Conservation (phyloP, 169 alveolate genomes). For the Plasmodium blacklocki region DNA sequence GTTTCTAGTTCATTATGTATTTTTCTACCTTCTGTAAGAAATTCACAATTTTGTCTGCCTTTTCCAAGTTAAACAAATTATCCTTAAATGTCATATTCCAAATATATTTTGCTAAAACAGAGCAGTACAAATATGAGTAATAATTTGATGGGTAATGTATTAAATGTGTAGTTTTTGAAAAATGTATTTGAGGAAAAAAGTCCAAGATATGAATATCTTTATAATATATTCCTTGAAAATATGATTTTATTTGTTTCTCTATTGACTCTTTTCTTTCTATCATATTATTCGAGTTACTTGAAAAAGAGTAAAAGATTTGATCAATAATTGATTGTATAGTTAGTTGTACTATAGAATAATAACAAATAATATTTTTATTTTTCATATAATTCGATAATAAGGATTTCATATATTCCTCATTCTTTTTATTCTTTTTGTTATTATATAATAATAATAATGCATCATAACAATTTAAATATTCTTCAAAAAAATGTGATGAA, state of each 20-base stretch:
- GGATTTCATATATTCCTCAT: background rate
- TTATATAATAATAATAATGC: conserved; percentile 28
- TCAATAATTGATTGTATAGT: conserved; percentile 75
- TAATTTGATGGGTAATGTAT: conserved; percentile 86
- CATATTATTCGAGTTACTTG: conserved; percentile 27
- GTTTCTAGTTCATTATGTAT: background rate
- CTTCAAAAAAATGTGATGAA: conserved; percentile 86
- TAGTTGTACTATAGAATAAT: conserved; percentile 43
- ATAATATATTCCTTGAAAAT: conserved; percentile 47
- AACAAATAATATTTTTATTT: conserved; percentile 65
- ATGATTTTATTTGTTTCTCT: conserved; percentile 56
- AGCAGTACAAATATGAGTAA: conserved; percentile 82
- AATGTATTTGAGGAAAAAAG: conserved; percentile 74
- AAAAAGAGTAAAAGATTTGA: conserved; percentile 63
- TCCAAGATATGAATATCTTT: conserved; percentile 61
- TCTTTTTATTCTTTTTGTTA: background rate
- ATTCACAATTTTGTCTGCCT: conserved; percentile 24
- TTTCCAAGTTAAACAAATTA: conserved; percentile 1
- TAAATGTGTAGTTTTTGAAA: conserved; percentile 84
- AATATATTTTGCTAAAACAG: conserved; percentile 51
- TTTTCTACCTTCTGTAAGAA: conserved; percentile 44
- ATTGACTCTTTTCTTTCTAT: conserved; percentile 40
- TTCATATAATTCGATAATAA: conserved; percentile 14
- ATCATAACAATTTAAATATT: conserved; percentile 63
- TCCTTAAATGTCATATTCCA: conserved; percentile 59